phyloP scores from a whole-genome alignment of 2,329 filamentous ascomycete species.

The Stachybotrys chartarum region DNA sequence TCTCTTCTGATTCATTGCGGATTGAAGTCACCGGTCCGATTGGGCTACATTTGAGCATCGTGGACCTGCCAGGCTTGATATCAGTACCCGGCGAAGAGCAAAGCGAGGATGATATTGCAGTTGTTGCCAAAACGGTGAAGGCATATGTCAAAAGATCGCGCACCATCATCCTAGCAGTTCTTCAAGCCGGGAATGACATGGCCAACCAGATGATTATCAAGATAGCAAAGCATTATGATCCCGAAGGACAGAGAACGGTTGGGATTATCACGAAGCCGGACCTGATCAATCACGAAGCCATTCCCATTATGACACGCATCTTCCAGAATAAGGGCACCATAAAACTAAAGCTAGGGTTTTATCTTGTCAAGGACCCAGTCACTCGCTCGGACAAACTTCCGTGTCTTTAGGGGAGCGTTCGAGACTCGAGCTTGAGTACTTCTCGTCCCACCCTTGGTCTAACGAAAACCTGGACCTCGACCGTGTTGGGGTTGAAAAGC shows the following conservation, averaged over 20 bases:
- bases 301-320: constrained; percentile 16
- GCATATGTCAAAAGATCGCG: constrained; percentile 30
- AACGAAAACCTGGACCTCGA: constrained; percentile 10
- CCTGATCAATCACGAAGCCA: constrained; percentile 15
- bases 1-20: constrained; percentile 14
- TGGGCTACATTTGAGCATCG: constrained; percentile 31
- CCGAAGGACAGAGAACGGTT: constrained; percentile 24
- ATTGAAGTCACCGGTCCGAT: constrained; percentile 13
- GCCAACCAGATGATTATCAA: constrained; percentile 29
- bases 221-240: constrained; percentile 21
- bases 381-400: constrained; percentile 20
- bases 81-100: constrained; percentile 24
- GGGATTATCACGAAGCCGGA: constrained; percentile 39
- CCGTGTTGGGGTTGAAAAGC: constrained; percentile 11
- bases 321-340: constrained; percentile 27
- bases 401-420: constrained; percentile 24
- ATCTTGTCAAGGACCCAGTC: constrained; percentile 26
- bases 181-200: constrained; percentile 30
- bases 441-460: constrained; percentile 28
- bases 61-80: constrained; percentile 39
- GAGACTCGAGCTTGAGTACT: constrained; percentile 31
- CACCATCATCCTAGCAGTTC: constrained; percentile 37
- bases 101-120: constrained; percentile 21
- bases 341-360: constrained; percentile 31
- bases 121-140: constrained; percentile 27